Base-by-base conservation (phyloP, 2,329 filamentous ascomycete genomes). In the Geosmithia putterillii region DNA sequence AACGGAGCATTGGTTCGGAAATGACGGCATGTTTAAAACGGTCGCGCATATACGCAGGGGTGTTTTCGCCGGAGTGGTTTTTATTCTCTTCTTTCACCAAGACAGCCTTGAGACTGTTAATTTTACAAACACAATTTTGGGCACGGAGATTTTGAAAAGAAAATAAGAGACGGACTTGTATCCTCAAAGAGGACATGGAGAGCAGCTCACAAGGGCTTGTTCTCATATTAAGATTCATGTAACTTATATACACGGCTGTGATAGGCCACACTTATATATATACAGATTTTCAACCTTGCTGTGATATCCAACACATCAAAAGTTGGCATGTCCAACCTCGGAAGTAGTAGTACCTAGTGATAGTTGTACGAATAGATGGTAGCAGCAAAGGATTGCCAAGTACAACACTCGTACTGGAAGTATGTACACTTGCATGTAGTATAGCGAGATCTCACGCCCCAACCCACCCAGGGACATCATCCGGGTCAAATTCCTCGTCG, bases 391-490 rank as follows among this genome's bases (percentile, higher is more conserved):
- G n/a, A n/a, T n/a, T n/a, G n/a, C n/a, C n/a, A n/a, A n/a, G n/a
- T n/a, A n/a, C n/a, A n/a, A n/a, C n/a, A n/a, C n/a, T n/a, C n/a
- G n/a, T n/a, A n/a, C n/a, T n/a, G n/a, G n/a, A n/a, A n/a, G n/a
- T n/a, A n/a, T n/a, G n/a, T n/a, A n/a, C n/a, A n/a, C n/a, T n/a
- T n/a, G n/a, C n/a, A n/a, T n/a, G n/a, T n/a, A n/a, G n/a, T n/a
- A n/a, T n/a, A n/a, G n/a, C n/a, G n/a, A n/a, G 10, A 9, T 32
- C 10, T 32, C 10, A 14, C 5, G 51, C 63, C 50, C 71, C 74
- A 8, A 88, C 84, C 86, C 84, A 92, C 1, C 85, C 86, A 0
- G 84, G 81, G 34, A 89, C 80, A 38, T 76, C 74, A 3, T 69
- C 62, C n/a, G 88, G 75, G 45, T 78, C 74, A 35, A 66, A 63